These are phyloP conservation scores for Friedmanniomyces simplex DNA, from an alignment of 495 filamentous ascomycete species.

Conservation along the genomic window DNA sequence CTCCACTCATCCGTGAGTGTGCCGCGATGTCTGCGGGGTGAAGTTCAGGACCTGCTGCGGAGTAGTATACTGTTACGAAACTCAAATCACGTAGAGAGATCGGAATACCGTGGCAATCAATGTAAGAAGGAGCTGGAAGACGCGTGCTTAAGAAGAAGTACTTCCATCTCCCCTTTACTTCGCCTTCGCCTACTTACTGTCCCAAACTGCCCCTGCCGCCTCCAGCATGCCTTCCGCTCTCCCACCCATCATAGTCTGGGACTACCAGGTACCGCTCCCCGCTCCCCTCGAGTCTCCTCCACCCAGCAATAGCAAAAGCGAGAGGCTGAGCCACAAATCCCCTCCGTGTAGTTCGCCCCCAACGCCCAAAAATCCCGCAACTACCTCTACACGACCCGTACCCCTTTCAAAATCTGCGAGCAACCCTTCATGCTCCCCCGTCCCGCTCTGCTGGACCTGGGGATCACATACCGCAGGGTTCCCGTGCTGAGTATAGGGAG, in stretches of 20 bases:
- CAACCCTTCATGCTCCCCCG: slow-evolving; percentile 21
- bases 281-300: not conserved
- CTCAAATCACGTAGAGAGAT: not conserved
- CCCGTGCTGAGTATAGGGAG: slow-evolving; percentile 13
- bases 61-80: not conserved
- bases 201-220: no score
- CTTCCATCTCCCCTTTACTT: no score
- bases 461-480: slow-evolving; percentile 16
- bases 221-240: slow-evolving; percentile 5
- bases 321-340: not conserved
- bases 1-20: not conserved
- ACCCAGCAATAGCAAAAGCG: not conserved
- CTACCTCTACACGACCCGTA: slow-evolving; percentile 10
- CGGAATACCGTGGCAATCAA: not conserved
- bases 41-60: not conserved
- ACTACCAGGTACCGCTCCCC: slow-evolving; percentile 9
- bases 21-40: not conserved
- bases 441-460: slow-evolving; percentile 14
- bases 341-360: slow-evolving; percentile 14
- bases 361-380: slow-evolving; percentile 19
- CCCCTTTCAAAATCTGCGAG: slow-evolving; percentile 17
- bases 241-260: slow-evolving; percentile 10
- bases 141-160: not conserved
- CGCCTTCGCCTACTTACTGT: not conserved
- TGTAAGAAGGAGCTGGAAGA: not conserved